Conservation (phyloP, 305 asterid genomes). For the Withania somnifera region DNA sequence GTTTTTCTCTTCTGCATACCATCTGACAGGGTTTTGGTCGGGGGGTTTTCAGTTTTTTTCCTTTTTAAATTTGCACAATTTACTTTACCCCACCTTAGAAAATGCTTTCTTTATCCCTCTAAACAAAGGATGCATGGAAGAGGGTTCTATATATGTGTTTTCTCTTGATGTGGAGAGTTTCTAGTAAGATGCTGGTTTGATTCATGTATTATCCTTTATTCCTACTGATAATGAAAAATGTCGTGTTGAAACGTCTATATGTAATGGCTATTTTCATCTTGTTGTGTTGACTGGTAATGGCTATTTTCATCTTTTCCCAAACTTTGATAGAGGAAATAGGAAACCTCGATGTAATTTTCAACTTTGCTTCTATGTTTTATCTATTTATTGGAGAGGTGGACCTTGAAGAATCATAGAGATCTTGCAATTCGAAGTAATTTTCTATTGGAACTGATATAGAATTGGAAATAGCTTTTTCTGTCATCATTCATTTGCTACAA, state of each 20-base stretch:
- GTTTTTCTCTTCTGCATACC: conserved; percentile 9
- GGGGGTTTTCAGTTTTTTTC: background rate
- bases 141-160: background rate
- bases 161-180: background rate
- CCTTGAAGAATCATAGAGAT: background rate
- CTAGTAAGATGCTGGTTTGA: background rate
- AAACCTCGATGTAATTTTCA: background rate
- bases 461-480: background rate
- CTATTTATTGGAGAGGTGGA: background rate
- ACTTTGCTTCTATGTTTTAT: background rate
- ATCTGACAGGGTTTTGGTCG: conserved; percentile 3
- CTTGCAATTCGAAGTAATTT: background rate
- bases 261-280: background rate
- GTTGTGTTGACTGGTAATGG: background rate
- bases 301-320: background rate
- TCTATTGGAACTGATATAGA: background rate
- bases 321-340: background rate
- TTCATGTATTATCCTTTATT: background rate
- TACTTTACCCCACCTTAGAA: background rate
- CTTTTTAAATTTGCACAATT: background rate
- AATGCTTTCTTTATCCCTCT: background rate
- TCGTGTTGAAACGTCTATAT: background rate
- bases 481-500: background rate
- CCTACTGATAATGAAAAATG: background rate
- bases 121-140: background rate